Base-by-base conservation (phyloP, 176 grass and related monocot genomes). In the Metroxylon sagu region DNA sequence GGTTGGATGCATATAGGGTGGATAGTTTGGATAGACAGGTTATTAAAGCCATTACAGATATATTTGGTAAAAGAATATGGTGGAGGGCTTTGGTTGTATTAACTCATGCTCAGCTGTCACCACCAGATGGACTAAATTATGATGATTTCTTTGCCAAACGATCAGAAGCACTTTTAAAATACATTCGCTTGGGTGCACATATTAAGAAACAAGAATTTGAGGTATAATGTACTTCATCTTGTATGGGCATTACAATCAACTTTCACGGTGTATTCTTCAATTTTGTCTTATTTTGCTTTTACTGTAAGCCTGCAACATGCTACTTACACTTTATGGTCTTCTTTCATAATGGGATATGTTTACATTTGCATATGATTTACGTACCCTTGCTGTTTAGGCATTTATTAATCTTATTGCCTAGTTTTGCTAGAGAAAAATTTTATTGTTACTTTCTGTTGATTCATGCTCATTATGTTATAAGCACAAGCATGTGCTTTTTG, bases 11-110 rank as follows among this genome's bases (percentile, higher is more conserved):
- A 19, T 97, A 97, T 64, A 81, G 87, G 71, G 83, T 97, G 77
- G 87, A 97, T 69, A 83, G 62, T 16, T 57, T 91, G 62, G 92
- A 97, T 72, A 83, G 71, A 52, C 81, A 83, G 71, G 81, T 97
- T 68, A 80, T 98, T 59, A 85, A 54, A 82, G 73, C 76, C 6
- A 89, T 93, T 61, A 98, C 94, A 16, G 79, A 81, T 67, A 76
- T 82, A 66, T 83, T 93, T 74, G 88, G 94, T 26, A 98, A 98
- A 72, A 76, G 76, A 56, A 98, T 98, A 29, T 89, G 94, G 88
- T 67, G 19, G 57, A 84, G 88, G 69, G 21, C 85, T 73, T 59
- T 92, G 68, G 81, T 98, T 71, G 85, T 93, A 39, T 82, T 93
- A 49, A 98, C 88, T 18, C 94, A 98, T 78, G 88, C 88, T 26